Base-by-base conservation (phyloP, 1,139 yeast genomes). In the Kazachstania sp. region DNA sequence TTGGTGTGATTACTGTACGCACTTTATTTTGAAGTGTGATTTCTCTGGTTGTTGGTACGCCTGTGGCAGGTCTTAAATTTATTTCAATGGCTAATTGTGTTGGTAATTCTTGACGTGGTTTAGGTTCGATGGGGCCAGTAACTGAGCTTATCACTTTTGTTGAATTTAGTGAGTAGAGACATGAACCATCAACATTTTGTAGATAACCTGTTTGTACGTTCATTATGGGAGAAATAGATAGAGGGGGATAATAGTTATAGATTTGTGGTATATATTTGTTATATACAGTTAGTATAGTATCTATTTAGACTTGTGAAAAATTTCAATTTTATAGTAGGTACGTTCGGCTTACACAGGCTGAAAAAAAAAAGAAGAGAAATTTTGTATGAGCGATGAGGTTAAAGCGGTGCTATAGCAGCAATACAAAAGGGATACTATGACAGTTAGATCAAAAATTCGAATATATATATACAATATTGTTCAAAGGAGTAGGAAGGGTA, bases 111-210 rank as follows among this genome's bases (percentile, higher is more conserved):
- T 88, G 95, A 56, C 94, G 76, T 18, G 78, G 67, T 64, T 83
- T 84, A 11, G 90, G 86, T 59, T 90, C 97, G 42, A 90, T 75
- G 0, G 98, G 98, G 0, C 98, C 98, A 1, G 90, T 77, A 1
- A 90, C 90, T 0, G 95, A 80, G 39, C 83, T 79, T 3, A 87
- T 66, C 7, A 85, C 80, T 53, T 78, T 77, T 1, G 86, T 79
- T 20, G 63, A 65, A 7, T 73, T 76, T 20, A 70, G 63, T 23
- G 67, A 61, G 53, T 83, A 70, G 8, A 41, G 39, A 43, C 76
- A 77, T 0, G 95, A 86, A 1, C 97, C 97, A 63, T 86, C 95
- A 1, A 81, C 90, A 52, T 79, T 75, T 45, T 69, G 66, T 46
- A 85, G 64, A 3, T 73, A 48, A 1, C 64, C 59, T 0, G 62